phyloP scores from a whole-genome alignment of 78 protist genomes.

The Tieghemostelium lacteum region DNA sequence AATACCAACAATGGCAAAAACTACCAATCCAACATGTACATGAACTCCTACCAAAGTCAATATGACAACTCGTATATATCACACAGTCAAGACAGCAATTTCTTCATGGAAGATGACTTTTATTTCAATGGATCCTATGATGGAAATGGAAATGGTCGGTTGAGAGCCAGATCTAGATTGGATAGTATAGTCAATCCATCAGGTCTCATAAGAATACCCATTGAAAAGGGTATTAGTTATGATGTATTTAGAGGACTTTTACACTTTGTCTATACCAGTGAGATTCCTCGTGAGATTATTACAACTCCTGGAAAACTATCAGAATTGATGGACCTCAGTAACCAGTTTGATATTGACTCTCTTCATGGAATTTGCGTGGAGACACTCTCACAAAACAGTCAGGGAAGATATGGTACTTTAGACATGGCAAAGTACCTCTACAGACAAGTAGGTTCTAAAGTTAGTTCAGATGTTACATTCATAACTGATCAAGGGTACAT shows the following conservation, averaged over 20 bases:
- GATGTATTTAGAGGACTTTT: constrained; percentile 38
- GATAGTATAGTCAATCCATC: constrained; percentile 55
- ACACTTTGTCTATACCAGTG: constrained; percentile 45
- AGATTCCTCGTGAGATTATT: constrained; percentile 35
- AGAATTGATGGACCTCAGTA: constrained; percentile 32
- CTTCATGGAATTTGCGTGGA: constrained; percentile 9
- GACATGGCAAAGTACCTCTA: constrained; percentile 59
- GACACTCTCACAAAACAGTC: neutral
- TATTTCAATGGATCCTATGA: no score
- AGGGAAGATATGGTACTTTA: constrained; percentile 25
- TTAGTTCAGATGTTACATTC: constrained; percentile 27
- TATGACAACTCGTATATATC: neutral
- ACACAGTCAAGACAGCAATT: neutral
- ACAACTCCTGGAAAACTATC: constrained; percentile 24
- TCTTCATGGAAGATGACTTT: neutral
- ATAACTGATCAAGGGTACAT: constrained; percentile 32
- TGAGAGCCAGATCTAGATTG: constrained; percentile 46
- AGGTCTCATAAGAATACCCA: constrained; percentile 32
- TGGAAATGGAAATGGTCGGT: neutral
- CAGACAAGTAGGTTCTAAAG: constrained; percentile 30
- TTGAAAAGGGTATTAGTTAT: constrained; percentile 44
- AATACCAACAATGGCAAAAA: neutral
- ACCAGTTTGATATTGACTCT: constrained; percentile 45
- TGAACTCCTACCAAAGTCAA: neutral
- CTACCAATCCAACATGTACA: neutral